Percentiles rank a stretch among this genome's conserved stretches.
These are phyloP conservation scores for Allantophomopsis cytisporea DNA, from an alignment of 2,329 filamentous ascomycete genomes.

Conservation along the genomic window DNA sequence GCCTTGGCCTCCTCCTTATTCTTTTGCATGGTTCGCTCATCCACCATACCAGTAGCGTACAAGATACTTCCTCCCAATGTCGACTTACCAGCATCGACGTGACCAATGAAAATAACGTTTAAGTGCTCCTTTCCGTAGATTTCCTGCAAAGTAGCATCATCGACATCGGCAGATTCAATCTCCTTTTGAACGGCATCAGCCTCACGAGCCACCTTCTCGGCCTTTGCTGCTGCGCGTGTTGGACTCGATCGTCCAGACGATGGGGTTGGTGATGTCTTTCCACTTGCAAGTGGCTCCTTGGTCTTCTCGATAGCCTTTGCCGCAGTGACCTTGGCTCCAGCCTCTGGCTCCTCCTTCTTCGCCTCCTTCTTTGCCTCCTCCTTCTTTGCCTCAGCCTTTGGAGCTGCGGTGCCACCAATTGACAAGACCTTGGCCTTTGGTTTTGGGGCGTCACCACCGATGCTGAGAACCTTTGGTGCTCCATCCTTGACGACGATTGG, in stretches of 20 bases:
- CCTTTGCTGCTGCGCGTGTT: slow-evolving; percentile 40
- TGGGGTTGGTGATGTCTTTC: slow-evolving; percentile 67
- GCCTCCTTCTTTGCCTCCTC: slow-evolving; percentile 28
- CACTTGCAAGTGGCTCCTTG: slow-evolving; percentile 52
- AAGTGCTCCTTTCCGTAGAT: slow-evolving; percentile 90
- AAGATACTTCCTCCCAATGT: slow-evolving; percentile 90
- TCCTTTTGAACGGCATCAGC: slow-evolving; percentile 71
- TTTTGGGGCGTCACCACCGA: slow-evolving; percentile 37
- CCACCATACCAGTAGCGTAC: slow-evolving; percentile 96
- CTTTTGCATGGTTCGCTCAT: slow-evolving; percentile 95
- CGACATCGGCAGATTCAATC: slow-evolving; percentile 50
- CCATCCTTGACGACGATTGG: slow-evolving; percentile 38
- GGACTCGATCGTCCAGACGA: slow-evolving; percentile 79
- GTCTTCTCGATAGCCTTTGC: slow-evolving; percentile 91
- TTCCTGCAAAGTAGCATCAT: slow-evolving; percentile 78
- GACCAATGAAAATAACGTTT: slow-evolving; percentile 95
- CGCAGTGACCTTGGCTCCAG: slow-evolving; percentile 73
- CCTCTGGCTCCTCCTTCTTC: slow-evolving; percentile 33
- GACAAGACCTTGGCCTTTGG: slow-evolving; percentile 58
- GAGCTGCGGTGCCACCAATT: slow-evolving; percentile 47
- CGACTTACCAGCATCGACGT: slow-evolving; percentile 97
- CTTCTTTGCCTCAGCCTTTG: slow-evolving; percentile 26
- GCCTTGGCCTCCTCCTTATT: slow-evolving; percentile 97
- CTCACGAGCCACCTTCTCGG: slow-evolving; percentile 44
- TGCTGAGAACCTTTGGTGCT: slow-evolving; percentile 50